phyloP scores from a whole-genome alignment of 2,329 filamentous ascomycete genomes.

The Beauveria bassiana region DNA sequence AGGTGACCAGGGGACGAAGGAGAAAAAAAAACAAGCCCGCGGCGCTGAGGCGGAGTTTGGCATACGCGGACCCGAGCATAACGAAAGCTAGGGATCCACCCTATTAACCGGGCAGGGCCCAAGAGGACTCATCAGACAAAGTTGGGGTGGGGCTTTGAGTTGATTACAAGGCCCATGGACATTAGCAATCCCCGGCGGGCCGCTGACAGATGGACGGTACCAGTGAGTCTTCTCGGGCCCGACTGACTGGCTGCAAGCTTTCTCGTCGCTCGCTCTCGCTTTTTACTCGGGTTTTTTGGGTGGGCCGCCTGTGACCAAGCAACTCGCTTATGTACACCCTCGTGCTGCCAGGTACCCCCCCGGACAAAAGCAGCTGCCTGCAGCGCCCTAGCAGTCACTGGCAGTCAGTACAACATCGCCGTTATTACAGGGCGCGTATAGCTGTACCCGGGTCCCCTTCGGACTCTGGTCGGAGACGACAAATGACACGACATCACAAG shows the following conservation, averaged over 20 bases:
- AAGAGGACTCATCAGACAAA: no score
- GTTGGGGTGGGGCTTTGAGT: neutral
- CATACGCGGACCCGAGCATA: constrained; percentile 24
- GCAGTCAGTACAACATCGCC: neutral
- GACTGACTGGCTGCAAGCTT: no score
- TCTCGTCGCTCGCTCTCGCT: neutral
- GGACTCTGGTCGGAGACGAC: neutral
- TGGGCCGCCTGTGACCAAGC: neutral
- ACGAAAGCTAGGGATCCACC: neutral
- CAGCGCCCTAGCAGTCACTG: no score
- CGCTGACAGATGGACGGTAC: constrained; percentile 1
- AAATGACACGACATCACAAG: neutral
- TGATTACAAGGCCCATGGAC: constrained; percentile 10
- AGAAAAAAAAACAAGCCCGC: neutral
- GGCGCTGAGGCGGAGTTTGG: constrained; percentile 23
- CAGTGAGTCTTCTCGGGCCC: no score
- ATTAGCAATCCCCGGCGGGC: constrained; percentile 12
- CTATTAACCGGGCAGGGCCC: no score
- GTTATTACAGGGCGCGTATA: neutral
- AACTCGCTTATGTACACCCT: neutral
- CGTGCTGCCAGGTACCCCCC: no score
- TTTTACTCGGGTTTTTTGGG: neutral
- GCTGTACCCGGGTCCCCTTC: neutral
- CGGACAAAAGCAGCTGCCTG: neutral
- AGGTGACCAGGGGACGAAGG: neutral